Conservation (phyloP, 139 green algal species). For the Haematococcus lacustris region DNA sequence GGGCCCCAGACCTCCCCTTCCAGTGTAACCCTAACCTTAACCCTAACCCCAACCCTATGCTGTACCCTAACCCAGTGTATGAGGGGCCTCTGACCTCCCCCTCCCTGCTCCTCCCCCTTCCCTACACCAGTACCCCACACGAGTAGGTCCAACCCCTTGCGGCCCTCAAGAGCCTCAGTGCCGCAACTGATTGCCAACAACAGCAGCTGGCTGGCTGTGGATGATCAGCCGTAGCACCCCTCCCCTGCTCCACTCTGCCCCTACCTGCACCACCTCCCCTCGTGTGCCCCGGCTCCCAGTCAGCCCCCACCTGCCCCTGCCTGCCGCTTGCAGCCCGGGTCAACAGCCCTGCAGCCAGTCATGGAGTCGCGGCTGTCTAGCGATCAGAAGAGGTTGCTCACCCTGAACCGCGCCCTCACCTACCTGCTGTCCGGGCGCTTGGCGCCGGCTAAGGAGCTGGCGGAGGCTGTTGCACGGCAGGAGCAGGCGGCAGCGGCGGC, state of each 20-base stretch:
- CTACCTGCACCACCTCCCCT: not conserved
- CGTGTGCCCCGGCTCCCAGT: not conserved
- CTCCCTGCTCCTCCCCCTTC: not conserved
- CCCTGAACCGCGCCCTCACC: conserved; percentile 58
- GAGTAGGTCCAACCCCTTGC: no score
- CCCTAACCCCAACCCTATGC: no score
- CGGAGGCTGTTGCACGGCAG: conserved; percentile 19
- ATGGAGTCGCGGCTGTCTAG: conserved; percentile 59
- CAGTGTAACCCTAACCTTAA: no score
- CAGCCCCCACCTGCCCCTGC: not conserved
- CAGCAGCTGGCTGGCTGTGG: not conserved
- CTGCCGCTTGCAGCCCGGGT: conserved; percentile 10
- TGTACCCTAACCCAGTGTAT: not conserved
- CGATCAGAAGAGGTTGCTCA: conserved; percentile 57
- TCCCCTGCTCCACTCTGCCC: not conserved
- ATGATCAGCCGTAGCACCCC: not conserved
- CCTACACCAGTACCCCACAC: no score
- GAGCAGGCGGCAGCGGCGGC: conserved; percentile 9
- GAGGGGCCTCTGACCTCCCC: not conserved
- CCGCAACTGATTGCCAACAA: not conserved
- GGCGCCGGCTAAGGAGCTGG: conserved; percentile 36
- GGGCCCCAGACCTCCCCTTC: no score
- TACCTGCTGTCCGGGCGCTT: conserved; percentile 40
- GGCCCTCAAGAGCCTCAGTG: not conserved
- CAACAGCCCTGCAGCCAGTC: conserved; percentile 22